phyloP scores from a whole-genome alignment of 2,329 filamentous ascomycete species.

The Pochonia chlamydosporia region DNA sequence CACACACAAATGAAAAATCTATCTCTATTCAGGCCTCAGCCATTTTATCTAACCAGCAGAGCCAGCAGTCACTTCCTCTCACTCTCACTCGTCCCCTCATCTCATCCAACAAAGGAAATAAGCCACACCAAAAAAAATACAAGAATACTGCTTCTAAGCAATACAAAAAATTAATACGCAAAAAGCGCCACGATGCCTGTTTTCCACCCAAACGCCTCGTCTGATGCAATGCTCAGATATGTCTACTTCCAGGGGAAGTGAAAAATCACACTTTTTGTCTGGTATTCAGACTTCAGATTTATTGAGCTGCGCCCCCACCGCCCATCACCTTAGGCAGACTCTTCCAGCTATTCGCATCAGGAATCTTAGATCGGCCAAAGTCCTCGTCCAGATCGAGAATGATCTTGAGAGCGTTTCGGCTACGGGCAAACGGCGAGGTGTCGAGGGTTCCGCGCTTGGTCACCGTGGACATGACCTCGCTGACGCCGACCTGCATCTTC shows the following conservation, averaged over 20 bases:
- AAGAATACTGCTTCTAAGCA: neutral
- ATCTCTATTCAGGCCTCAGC: no score
- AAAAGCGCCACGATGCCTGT: slow-evolving; percentile 4
- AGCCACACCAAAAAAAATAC: neutral
- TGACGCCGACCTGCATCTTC: slow-evolving; percentile 50
- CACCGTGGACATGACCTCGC: slow-evolving; percentile 52
- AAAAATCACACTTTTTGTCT: slow-evolving; percentile 1
- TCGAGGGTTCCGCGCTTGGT: slow-evolving; percentile 21
- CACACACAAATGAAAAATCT: no score
- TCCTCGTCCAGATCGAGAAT: slow-evolving; percentile 91
- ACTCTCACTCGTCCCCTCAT: no score
- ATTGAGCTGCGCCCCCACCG: slow-evolving; percentile 26
- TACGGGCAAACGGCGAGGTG: slow-evolving; percentile 50
- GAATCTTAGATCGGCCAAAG: slow-evolving; percentile 70
- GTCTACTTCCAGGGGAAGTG: neutral
- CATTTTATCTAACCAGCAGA: no score
- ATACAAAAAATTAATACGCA: neutral
- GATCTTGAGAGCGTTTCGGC: slow-evolving; percentile 89
- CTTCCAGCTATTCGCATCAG: slow-evolving; percentile 47
- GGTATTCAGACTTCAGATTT: slow-evolving; percentile 6
- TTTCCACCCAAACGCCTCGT: slow-evolving; percentile 12
- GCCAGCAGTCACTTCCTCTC: no score
- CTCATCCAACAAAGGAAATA: neutral
- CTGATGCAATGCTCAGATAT: slow-evolving; percentile 11
- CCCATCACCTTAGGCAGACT: slow-evolving; percentile 45